Evolutionary conservation across 352 stramenopile genomes (phyloP), one percentile per base, ranked within the genome.

Genomic region (Phytophthora pini): DNA sequence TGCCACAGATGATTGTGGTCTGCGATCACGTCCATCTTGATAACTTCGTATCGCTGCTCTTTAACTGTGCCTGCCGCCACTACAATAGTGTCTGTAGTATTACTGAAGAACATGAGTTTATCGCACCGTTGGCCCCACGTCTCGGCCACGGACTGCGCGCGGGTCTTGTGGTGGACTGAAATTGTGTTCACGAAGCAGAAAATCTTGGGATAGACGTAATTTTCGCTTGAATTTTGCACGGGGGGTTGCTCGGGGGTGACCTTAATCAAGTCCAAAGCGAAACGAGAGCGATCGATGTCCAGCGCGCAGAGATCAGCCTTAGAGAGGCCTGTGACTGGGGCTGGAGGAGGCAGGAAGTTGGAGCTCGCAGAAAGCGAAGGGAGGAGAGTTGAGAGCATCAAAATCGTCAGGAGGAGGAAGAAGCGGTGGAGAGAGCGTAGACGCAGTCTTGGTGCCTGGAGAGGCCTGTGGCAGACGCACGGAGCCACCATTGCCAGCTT

Each of bases 101-200:
- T 93, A 70, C 86, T 94, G 70, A 94, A 93, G 62, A 94, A 94
- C 50, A 94, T 53, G 40, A 94, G 77, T 41, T 87, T 80, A 60
- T 90, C 79, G 59, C 87, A 94, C 27, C 84, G 82, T 60, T 92
- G 84, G 17, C 87, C 87, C 87, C 87, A 94, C 32, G 87, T 94
- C 46, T 93, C 84, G 22, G 83, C 83, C 15, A 92, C 82, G 17
- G 84, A 70, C 59, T 87, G 84, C 4, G 84, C 80, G 48, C 77
- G 78, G 2, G 69, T 82, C 61, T 64, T 61, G 66, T 90, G 86
- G 44, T 91, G 76, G 50, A 87, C 68, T 32, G 82, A 90, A 63
- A 94, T 92, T 2, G 83, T 94, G 73, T 92, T 92, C 17, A 94
- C 84, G 54, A 90, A 88, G 80, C 86, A 94, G 49, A 93, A 73